These are phyloP conservation scores for Diospyros kaki DNA, from an alignment of 148 eudicot species.

Conservation along the genomic window DNA sequence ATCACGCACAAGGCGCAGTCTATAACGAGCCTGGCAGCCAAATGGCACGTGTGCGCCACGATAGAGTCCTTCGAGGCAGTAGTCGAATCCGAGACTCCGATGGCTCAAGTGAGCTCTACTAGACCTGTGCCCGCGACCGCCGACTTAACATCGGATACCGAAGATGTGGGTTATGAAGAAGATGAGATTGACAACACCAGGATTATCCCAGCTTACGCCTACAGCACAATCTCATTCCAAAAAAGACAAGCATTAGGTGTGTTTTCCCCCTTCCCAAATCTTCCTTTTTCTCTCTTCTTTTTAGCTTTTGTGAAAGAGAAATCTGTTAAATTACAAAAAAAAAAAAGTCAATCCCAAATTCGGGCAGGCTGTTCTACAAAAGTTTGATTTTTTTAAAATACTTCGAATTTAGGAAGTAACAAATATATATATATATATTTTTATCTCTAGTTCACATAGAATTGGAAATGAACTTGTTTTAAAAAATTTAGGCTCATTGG, in stretches of 20 bases:
- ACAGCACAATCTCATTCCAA: conserved; percentile 72
- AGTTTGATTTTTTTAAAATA: too few species aligned
- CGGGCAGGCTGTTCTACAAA: too few species aligned
- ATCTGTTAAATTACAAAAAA: too few species aligned
- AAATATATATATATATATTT: too few species aligned
- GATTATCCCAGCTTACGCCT: conserved; percentile 57
- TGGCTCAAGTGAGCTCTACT: conserved; percentile 22
- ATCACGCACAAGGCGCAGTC: conserved; percentile 80
- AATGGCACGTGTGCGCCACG: conserved; percentile 81
- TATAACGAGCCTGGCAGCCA: conserved; percentile 69
- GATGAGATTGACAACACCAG: conserved; percentile 76
- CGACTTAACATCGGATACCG: conserved; percentile 46
- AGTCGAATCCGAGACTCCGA: conserved; percentile 33
- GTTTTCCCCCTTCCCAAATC: not conserved
- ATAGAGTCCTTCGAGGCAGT: conserved; percentile 45
- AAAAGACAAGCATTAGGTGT: conserved; percentile 91
- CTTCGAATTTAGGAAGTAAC: too few species aligned
- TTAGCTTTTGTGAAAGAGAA: too few species aligned
- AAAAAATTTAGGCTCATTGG: too few species aligned
- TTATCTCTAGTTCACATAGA: too few species aligned
- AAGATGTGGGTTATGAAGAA: conserved; percentile 78
- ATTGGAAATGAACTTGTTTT: too few species aligned
- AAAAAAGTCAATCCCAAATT: too few species aligned
- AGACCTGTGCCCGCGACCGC: conserved; percentile 9
- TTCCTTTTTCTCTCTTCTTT: too few species aligned